phyloP scores from a whole-genome alignment of 345 rosid genomes.

The Populus simonii region DNA sequence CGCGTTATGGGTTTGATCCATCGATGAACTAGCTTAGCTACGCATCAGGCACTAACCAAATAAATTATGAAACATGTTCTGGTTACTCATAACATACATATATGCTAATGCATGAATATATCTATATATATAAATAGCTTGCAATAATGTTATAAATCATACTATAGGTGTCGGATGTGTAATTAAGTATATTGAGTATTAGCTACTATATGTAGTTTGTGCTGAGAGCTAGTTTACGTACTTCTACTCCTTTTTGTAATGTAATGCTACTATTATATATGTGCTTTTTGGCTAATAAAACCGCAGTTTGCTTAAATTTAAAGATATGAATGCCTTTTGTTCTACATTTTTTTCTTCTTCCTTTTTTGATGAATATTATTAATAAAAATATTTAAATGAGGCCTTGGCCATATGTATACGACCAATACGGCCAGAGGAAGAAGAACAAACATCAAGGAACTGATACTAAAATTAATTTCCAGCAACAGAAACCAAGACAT shows the following conservation, averaged over 20 bases:
- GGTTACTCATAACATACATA: not conserved
- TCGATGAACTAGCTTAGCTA: not conserved
- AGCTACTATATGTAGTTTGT: too few species aligned
- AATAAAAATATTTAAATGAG: too few species aligned
- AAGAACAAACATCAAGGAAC: too few species aligned
- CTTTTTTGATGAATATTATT: too few species aligned
- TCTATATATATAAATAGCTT: not conserved
- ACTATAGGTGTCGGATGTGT: constrained; percentile 9
- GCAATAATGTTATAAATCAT: too few species aligned
- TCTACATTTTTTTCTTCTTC: too few species aligned
- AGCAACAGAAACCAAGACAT: too few species aligned
- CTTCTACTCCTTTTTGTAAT: not conserved
- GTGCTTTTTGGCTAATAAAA: not conserved
- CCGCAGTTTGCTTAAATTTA: not conserved
- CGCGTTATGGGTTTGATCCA: constrained; percentile 78
- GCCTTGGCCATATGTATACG: too few species aligned
- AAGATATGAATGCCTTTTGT: too few species aligned
- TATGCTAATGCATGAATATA: not conserved
- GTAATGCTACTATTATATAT: not conserved
- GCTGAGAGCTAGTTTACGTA: not conserved
- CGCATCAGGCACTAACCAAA: constrained; percentile 9
- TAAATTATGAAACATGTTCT: not conserved
- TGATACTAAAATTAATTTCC: too few species aligned
- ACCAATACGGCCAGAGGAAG: too few species aligned
- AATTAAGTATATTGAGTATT: too few species aligned